These are phyloP conservation scores for Penicillium diatomitis DNA, from an alignment of 495 filamentous ascomycete species.

Conservation along the genomic window DNA sequence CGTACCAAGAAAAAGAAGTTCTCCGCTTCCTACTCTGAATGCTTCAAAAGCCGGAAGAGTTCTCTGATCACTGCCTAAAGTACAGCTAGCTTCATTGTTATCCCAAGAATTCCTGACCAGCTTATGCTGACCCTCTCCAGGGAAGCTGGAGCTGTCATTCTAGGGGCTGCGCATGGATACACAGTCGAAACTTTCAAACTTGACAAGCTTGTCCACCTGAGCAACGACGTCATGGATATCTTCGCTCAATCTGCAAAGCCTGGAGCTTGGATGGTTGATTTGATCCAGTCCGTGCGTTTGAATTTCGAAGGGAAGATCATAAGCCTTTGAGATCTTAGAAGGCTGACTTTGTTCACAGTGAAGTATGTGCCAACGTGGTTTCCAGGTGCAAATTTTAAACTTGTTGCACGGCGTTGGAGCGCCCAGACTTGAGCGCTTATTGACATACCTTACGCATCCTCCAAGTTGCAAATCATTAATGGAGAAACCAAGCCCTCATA, in stretches of 20 bases:
- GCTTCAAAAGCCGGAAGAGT: slow-evolving; percentile 23
- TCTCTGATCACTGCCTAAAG: slow-evolving; percentile 34
- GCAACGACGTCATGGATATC: slow-evolving; percentile 30
- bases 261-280: slow-evolving; percentile 37
- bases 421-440: slow-evolving; percentile 14
- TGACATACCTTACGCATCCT: slow-evolving; percentile 35
- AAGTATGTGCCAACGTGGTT: slow-evolving; percentile 39
- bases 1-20: slow-evolving; percentile 30
- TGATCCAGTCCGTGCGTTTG: slow-evolving; percentile 17
- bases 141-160: slow-evolving; percentile 34
- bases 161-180: slow-evolving; percentile 45
- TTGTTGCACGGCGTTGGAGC: slow-evolving; percentile 26
- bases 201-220: slow-evolving; percentile 37
- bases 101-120: background rate
- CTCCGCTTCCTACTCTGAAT: slow-evolving; percentile 35
- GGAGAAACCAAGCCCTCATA: slow-evolving; percentile 28
- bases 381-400: slow-evolving; percentile 42
- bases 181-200: slow-evolving; percentile 28
- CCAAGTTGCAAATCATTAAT: slow-evolving; percentile 31
- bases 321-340: background rate
- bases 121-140: slow-evolving; percentile 3
- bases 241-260: slow-evolving; percentile 35
- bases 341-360: slow-evolving; percentile 13
- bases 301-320: background rate
- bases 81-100: slow-evolving; percentile 6